phyloP scores from a whole-genome alignment of 1,284 basidiomycete species.

The Trichosporon faecale region DNA sequence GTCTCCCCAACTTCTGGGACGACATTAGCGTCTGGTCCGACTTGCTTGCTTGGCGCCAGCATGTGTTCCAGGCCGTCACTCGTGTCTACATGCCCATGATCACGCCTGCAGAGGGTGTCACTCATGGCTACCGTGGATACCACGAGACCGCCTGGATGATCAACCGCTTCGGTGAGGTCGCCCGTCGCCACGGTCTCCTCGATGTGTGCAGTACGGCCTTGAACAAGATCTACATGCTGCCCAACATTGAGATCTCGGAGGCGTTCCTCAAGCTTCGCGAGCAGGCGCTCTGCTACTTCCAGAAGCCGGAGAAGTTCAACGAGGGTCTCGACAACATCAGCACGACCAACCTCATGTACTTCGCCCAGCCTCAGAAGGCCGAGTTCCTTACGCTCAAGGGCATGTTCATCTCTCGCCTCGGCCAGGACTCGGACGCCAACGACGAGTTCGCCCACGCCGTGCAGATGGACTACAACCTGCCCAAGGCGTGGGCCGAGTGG shows the following conservation, averaged over 20 bases:
- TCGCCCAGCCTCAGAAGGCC: conserved; percentile 89
- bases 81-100: conserved; percentile 93
- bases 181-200: conserved; percentile 91
- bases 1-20: conserved; percentile 92
- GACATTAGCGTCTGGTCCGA: conserved; percentile 99
- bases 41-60: conserved; percentile 96
- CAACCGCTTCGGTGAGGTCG: conserved; percentile 99
- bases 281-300: conserved; percentile 98
- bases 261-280: conserved; percentile 98
- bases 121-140: conserved; percentile 95
- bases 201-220: conserved; percentile 94
- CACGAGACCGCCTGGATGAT: conserved; percentile 99
- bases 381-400: conserved; percentile 99
- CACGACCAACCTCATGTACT: conserved; percentile 99
- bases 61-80: conserved; percentile 87
- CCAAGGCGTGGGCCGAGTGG: conserved; percentile 99
- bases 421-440: conserved; percentile 86
- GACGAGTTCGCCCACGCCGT: conserved; percentile 91
- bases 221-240: conserved; percentile 97
- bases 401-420: conserved; percentile 92
- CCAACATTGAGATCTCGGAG: conserved; percentile 99
- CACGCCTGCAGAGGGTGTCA: conserved; percentile 57
- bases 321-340: conserved; percentile 98
- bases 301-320: conserved; percentile 87
- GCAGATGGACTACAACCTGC: conserved; percentile 89